phyloP scores from a whole-genome alignment of 495 filamentous ascomycete genomes.

The Aspergillus leporis region DNA sequence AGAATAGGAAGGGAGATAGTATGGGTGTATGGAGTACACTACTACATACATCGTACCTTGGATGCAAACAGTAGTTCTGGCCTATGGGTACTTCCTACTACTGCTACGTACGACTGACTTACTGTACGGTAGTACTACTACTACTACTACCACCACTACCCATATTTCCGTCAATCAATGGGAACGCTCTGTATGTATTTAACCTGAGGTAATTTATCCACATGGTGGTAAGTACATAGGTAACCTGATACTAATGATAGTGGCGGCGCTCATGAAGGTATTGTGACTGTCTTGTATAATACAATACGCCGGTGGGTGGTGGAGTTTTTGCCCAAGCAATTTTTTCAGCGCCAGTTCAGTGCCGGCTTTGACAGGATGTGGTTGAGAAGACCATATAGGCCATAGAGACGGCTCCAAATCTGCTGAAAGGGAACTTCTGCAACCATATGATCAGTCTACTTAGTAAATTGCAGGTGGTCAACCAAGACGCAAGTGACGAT shows the following conservation, averaged over 20 bases:
- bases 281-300: neutral
- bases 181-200: neutral
- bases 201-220: constrained; percentile 5
- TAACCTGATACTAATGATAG: constrained; percentile 1
- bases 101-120: constrained; percentile 9
- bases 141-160: neutral
- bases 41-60: constrained; percentile 11
- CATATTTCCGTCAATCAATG: constrained; percentile 1
- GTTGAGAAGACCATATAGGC: neutral
- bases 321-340: neutral
- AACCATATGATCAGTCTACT: neutral
- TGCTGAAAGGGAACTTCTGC: neutral
- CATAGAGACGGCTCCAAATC: neutral
- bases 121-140: constrained; percentile 10
- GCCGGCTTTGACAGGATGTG: neutral
- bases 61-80: constrained; percentile 17
- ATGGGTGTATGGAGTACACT: neutral
- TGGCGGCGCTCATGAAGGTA: neutral
- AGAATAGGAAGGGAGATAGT: neutral
- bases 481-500: neutral
- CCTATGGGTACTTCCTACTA: neutral
- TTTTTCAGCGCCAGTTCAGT: neutral
- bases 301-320: neutral
- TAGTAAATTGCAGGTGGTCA: constrained; percentile 1
- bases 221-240: neutral